Base-by-base conservation (phyloP, 148 eudicot species). In the Suaeda aralocaspica region DNA sequence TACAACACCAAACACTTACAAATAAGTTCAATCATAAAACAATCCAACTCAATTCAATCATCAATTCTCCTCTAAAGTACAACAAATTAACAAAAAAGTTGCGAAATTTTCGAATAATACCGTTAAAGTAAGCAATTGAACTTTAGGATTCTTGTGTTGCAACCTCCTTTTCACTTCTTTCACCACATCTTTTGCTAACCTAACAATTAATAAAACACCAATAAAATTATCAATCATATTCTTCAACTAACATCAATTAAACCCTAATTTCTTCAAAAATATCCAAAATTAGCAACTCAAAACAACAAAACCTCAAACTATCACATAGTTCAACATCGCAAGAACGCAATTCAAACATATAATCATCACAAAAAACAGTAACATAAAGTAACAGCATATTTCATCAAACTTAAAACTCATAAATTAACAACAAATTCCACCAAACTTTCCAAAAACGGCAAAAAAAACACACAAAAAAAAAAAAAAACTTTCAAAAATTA, bases 51-150 rank as follows among this genome's bases (percentile, higher is more conserved):
- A 67, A 50, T 29, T 30, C 39, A 51, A n/a, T n/a, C n/a, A n/a
- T n/a, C n/a, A n/a, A n/a, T 49, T 52, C 73, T 13, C 42, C 10
- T 11, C 24, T 18, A 36, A 36, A 36, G 41, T 36, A 33, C 42
- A 51, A 42, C 44, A 24, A 28, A 41, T 2, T 3, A 3, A 14
- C 15, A 29, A 49, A 25, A 11, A 36, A 10, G 36, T 28, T 3
- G 21, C 10, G 31, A 36, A 31, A 25, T n/a, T 31, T 10, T 31
- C 22, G 19, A 28, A 39, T 39, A 4, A 63, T 94, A 94, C 99
- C 90, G 99, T 94, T 71, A 94, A 80, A 65, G 97, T 79, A 68
- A 94, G 99, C 58, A 94, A 57, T 52, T 94, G 97, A 81, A 94
- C 93, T 81, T 79, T 89, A 66, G 97, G 86, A 73, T 76, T 91